phyloP scores from a whole-genome alignment of 1,284 basidiomycete species.

The Coniferiporia sulphurascens region DNA sequence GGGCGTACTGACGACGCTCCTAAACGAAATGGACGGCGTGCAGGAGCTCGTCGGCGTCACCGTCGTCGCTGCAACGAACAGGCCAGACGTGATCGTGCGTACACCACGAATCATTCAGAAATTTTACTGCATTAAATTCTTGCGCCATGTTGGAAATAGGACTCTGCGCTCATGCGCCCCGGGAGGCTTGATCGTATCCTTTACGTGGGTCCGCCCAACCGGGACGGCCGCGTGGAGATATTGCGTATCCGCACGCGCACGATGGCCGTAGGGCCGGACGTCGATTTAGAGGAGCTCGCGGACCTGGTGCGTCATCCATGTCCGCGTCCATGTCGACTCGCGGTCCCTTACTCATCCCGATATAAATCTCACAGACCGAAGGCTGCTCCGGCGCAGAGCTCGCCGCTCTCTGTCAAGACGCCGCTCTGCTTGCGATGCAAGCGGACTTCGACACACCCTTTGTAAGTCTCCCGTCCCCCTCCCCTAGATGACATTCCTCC shows the following conservation, averaged over 20 bases:
- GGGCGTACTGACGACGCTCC: constrained; percentile 87
- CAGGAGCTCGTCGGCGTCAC: constrained; percentile 91
- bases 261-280: constrained; percentile 75
- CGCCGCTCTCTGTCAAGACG: constrained; percentile 91
- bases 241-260: constrained; percentile 69
- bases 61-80: constrained; percentile 93
- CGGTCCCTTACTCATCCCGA: too few species aligned
- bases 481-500: background rate
- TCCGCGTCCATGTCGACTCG: too few species aligned
- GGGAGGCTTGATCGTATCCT: constrained; percentile 94
- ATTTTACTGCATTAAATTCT: background rate
- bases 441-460: constrained; percentile 72
- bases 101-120: background rate
- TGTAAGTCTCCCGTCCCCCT: constrained; percentile 41
- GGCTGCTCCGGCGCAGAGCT: constrained; percentile 98
- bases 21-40: constrained; percentile 99
- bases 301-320: constrained; percentile 50
- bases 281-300: constrained; percentile 73
- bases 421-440: constrained; percentile 88
- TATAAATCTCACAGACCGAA: constrained; percentile 55
- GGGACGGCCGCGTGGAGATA: constrained; percentile 77
- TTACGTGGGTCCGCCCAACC: constrained; percentile 91
- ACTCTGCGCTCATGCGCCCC: constrained; percentile 91
- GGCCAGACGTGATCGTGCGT: constrained; percentile 87
- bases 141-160: constrained; percentile 43